Evolutionary conservation across 352 stramenopile species (phyloP), one percentile per base, ranked within the genome.

Genomic region (Pythium brachiatum): DNA sequence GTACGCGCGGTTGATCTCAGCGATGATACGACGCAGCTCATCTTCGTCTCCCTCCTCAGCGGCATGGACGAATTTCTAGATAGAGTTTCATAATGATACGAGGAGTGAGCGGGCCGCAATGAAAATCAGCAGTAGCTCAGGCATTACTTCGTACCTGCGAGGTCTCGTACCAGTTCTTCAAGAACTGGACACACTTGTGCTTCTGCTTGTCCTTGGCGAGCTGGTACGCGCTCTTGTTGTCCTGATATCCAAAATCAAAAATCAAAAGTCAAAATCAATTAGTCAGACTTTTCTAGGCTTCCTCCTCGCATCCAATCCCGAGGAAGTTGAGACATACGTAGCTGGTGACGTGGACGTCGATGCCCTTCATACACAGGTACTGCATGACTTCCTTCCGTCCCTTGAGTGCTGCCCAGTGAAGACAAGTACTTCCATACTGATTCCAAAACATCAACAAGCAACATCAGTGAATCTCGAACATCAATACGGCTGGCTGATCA

Each of bases 141-240:
- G n/a, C n/a, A 6, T 23, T 9, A 6, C 3, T 7, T 46, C 67
- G 29, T 78, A 91, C 81, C 81, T 95, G 83, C 29, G 86, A 91
- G 3, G 81, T 93, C 67, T 95, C 86, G 74, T 93, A 94, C 86
- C 86, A 95, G 55, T 54, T 88, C 74, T 93, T 91, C 16, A 95
- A 62, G 62, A 93, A 94, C 64, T 94, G 84, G 51, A 94, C 86
- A 31, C 83, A 93, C 50, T 90, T 87, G 50, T 88, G 82, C 73
- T 93, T 94, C 67, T 95, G 85, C 59, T 94, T 95, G 69, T 95
- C 86, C 60, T 94, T 95, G 20, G 86, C 86, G 32, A 95, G 74
- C 56, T 95, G 86, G 48, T 93, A 95, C 53, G 86, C 86, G 44
- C 83, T 95, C 62, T 92, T 92, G 68, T 95, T 95, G 59, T 95